Conservation (phyloP, 768 basidiomycete genomes). For the Boletus huronensis region DNA sequence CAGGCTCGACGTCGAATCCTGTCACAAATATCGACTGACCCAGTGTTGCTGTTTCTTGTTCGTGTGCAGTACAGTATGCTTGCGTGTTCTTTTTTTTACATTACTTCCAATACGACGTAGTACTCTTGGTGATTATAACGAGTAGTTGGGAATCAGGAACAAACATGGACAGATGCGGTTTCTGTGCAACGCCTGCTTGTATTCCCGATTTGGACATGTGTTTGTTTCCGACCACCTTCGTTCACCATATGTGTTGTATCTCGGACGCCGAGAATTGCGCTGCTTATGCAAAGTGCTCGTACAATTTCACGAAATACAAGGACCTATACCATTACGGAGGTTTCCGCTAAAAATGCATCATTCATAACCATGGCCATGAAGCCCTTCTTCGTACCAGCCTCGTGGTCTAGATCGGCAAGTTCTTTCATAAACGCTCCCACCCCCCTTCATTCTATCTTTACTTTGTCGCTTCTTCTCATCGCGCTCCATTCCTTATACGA, state of each 20-base stretch:
- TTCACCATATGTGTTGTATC: conserved; percentile 9
- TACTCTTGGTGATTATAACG: conserved; percentile 7
- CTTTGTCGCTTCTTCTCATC: neutral
- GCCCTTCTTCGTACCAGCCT: neutral
- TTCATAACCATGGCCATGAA: neutral
- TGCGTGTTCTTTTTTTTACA: conserved; percentile 4
- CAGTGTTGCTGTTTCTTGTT: neutral
- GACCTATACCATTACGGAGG: too few relatives aligned
- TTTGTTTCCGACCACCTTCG: conserved; percentile 23
- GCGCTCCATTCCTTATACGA: conserved; percentile 15
- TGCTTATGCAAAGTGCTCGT: neutral
- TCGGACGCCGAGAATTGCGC: neutral
- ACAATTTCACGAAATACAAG: too few relatives aligned
- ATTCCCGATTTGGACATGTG: conserved; percentile 29
- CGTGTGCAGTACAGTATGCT: neutral
- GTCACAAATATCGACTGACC: conserved; percentile 35
- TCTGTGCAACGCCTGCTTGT: conserved; percentile 20
- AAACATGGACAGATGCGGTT: conserved; percentile 7
- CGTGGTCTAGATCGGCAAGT: neutral
- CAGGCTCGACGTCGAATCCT: conserved; percentile 7
- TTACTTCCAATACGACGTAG: conserved; percentile 6
- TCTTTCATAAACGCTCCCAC: neutral
- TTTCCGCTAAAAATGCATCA: neutral
- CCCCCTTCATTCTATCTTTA: neutral
- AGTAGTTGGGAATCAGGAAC: neutral